phyloP scores from a whole-genome alignment of 768 basidiomycete species.

The Obba rivulosa region DNA sequence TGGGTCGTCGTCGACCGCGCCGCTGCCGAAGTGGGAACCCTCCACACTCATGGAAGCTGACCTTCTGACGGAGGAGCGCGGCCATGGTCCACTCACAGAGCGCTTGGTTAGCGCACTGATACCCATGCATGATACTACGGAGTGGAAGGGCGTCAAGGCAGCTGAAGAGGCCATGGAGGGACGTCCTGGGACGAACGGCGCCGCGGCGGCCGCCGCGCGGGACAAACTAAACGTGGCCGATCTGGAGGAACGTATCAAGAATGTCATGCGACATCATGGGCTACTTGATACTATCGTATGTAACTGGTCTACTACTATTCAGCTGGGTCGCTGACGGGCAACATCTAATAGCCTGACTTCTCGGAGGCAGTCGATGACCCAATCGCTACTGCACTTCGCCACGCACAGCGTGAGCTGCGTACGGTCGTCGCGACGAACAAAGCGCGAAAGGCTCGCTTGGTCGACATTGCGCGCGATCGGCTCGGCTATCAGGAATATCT shows the following conservation, averaged over 20 bases:
- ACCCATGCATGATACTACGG: conserved; percentile 55
- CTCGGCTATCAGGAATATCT: conserved; percentile 91
- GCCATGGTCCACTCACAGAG: conserved; percentile 86
- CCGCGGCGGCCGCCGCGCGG: conserved; percentile 70
- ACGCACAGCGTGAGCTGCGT: conserved; percentile 79
- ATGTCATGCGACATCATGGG: conserved; percentile 75
- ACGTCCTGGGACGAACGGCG: conserved; percentile 60
- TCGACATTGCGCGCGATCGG: conserved; percentile 74
- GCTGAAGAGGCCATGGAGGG: conserved; percentile 84
- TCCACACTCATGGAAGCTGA: conserved; percentile 72
- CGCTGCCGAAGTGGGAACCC: conserved; percentile 76
- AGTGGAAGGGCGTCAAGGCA: conserved; percentile 76
- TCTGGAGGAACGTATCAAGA: conserved; percentile 67
- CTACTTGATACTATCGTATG: conserved; percentile 66
- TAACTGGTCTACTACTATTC: conserved; percentile 16
- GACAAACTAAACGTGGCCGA: conserved; percentile 78
- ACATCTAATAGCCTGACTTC: conserved; percentile 56
- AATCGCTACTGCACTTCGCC: conserved; percentile 83
- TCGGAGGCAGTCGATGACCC: conserved; percentile 86
- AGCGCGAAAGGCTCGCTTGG: conserved; percentile 68
- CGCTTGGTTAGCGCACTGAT: conserved; percentile 71
- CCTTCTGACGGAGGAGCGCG: conserved; percentile 65
- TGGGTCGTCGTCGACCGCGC: conserved; percentile 36
- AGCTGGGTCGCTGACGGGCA: conserved; percentile 5
- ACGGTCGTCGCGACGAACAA: conserved; percentile 79